Evolutionary conservation across 768 basidiomycete species (phyloP), one percentile per base, ranked within the genome.

Genomic region (Clitopilus passeckerianus): DNA sequence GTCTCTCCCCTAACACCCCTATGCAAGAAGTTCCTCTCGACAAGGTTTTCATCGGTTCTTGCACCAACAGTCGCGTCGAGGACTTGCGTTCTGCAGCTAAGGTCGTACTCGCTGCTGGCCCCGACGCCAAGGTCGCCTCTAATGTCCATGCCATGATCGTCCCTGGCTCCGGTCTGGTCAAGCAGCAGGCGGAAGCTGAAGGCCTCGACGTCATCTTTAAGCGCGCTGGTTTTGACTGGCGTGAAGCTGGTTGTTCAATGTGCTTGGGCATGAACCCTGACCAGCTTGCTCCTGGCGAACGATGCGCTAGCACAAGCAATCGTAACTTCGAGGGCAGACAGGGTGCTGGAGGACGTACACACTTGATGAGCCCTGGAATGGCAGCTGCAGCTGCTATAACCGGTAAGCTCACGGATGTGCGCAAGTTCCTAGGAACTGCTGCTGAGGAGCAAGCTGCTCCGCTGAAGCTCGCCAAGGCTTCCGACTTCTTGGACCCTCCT

Each of bases 191-290:
- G 18, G 93, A 95, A 74, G 87, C 86, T 18, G 93, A 96, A 67
- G 93, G 93, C 23, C 77, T 96, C 60, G 92, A 95, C 66, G 79
- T 80, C 57, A 78, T 95, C 65, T 93, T 96, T 79, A 91, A 86
- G 70, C 87, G 89, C 46, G 93, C 93, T 34, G 93, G 93, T 33
- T 96, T 95, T 68, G 93, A 96, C 68, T 95, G 93, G 93, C 84
- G 93, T 56, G 93, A 96, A 73, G 93, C 93, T 33, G 93, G 93
- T 34, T 96, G 93, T 70, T 96, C 93, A 15, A 96, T 96, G 93
- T 96, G 93, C 74, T 73, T 96, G 64, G 93, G 93, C 43, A 96
- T 96, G 93, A 96, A 96, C 73, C 91, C 93, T 12, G 93, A 96
- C 73, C 91, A 94, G 68, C 77, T 96, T 54, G 80, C 82, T 16